Base-by-base conservation (phyloP, 805 yeast species). In the Saccharomycodes ludwigii region DNA sequence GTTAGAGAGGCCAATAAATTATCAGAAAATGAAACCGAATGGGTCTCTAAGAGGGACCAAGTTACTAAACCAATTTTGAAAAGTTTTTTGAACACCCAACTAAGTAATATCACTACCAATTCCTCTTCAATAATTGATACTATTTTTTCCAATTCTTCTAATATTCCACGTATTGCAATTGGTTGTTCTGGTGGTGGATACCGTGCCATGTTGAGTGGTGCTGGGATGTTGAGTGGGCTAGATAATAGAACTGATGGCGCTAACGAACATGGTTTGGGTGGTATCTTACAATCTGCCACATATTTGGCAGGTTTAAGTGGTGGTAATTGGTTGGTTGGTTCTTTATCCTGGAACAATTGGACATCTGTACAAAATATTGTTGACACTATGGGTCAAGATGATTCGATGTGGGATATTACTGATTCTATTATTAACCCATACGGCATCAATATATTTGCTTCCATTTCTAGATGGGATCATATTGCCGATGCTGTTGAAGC, bases 181-280 rank as follows among this genome's bases (percentile, higher is more conserved):
- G 74, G 83, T 5, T 71, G 75, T 40, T 65, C 80, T 7, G 94
- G 94, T 21, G 94, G 94, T 47, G 94, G 94, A 1, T 83, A 79
- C 52, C 66, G 95, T 37, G 91, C 94, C 22, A 79, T 83, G 81
- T 56, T 83, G 21, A 57, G 63, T 32, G 94, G 93, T 1, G 94
- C 93, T n/a, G 94, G 94, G n/a, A 71, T 73, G 46, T 57, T 83
- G 12, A 61, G 84, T 1, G 93, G 84, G 1, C 53, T 80, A 35
- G 95, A 84, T 51, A 72, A 73, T 46, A 62, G 93, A 41, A 76
- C 91, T 2, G 55, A 47, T 6, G 68, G 65, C 34, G 65, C 73
- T 10, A 61, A 72, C 4, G 58, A 57, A 18, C 61, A 64, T 4
- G 78, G 80, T 10, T 52, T 83, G 25, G 86, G 88, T 21, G 93